Conservation (phyloP, 2,329 filamentous ascomycete species). For the Graphilbum sp. region DNA sequence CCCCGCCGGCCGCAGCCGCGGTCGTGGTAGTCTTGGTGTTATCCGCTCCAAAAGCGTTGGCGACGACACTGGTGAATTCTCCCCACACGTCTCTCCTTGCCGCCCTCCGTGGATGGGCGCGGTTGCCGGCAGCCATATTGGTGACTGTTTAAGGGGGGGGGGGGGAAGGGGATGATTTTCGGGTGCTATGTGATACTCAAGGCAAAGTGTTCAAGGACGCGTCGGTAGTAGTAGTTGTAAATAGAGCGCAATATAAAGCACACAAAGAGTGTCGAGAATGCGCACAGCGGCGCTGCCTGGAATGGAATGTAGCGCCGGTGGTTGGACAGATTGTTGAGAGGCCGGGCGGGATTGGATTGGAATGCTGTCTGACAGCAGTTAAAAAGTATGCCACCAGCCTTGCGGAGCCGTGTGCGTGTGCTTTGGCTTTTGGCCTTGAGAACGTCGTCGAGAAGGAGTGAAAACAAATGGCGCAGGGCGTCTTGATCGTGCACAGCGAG, state of each 20-base stretch:
- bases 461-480: no score
- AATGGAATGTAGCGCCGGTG: slow-evolving; percentile 2
- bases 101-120: slow-evolving; percentile 2
- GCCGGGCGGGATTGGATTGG: no score
- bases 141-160: not conserved
- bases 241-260: no score
- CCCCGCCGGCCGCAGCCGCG: no score
- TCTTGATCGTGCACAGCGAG: no score
- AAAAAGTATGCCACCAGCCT: no score
- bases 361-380: no score
- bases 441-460: no score
- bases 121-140: slow-evolving; percentile 3
- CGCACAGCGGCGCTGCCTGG: not conserved
- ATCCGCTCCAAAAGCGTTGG: slow-evolving; percentile 5
- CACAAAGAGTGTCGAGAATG: not conserved
- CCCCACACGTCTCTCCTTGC: slow-evolving; percentile 5
- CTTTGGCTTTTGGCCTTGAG: no score
- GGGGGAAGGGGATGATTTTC: not conserved
- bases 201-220: not conserved
- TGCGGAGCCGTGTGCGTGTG: no score
- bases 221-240: no score
- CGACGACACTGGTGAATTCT: slow-evolving; percentile 7
- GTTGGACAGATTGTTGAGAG: not conserved
- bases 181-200: no score
- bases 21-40: slow-evolving; percentile 1